Evolutionary conservation across 257 asterid species (phyloP).

Genomic region (Salvia rosmarinus): DNA sequence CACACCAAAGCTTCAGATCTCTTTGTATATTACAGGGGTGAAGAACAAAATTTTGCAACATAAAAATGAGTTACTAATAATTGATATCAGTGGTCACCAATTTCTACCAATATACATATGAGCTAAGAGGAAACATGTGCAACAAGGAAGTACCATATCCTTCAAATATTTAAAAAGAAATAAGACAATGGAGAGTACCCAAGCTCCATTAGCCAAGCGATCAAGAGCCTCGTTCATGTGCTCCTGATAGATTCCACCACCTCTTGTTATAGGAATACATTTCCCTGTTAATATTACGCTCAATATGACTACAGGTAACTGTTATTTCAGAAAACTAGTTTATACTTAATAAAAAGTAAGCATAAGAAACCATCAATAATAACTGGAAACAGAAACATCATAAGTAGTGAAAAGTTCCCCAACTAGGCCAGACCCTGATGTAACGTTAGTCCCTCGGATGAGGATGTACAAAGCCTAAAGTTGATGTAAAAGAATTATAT

Average conservation of each 20-base stretch:
- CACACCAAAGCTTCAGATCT: background rate
- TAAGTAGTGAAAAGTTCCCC: slow-evolving; percentile 15
- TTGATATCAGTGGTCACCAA: background rate
- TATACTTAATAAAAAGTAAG: slow-evolving; percentile 6
- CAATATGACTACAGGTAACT: slow-evolving; percentile 24
- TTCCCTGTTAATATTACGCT: slow-evolving; percentile 63
- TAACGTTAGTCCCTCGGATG: slow-evolving; percentile 6
- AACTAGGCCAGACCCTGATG: slow-evolving; percentile 12
- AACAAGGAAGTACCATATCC: slow-evolving; percentile 4
- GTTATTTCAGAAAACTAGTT: slow-evolving; percentile 1
- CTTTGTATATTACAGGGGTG: background rate
- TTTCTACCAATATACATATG: background rate
- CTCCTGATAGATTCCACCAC: slow-evolving; percentile 94
- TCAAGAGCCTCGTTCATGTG: slow-evolving; percentile 97
- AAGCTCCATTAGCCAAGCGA: slow-evolving; percentile 77
- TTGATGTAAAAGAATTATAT: background rate
- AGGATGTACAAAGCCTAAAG: slow-evolving; percentile 9
- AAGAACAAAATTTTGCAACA: background rate
- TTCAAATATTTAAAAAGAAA: slow-evolving; percentile 25
- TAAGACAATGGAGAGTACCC: slow-evolving; percentile 55
- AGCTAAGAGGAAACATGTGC: background rate
- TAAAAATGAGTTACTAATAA: background rate
- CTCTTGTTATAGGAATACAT: slow-evolving; percentile 94
- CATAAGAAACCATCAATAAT: background rate
- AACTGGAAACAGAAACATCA: slow-evolving; percentile 17